Conservation (phyloP, 306 rosid species). For the Hylodesmum podocarpum region DNA sequence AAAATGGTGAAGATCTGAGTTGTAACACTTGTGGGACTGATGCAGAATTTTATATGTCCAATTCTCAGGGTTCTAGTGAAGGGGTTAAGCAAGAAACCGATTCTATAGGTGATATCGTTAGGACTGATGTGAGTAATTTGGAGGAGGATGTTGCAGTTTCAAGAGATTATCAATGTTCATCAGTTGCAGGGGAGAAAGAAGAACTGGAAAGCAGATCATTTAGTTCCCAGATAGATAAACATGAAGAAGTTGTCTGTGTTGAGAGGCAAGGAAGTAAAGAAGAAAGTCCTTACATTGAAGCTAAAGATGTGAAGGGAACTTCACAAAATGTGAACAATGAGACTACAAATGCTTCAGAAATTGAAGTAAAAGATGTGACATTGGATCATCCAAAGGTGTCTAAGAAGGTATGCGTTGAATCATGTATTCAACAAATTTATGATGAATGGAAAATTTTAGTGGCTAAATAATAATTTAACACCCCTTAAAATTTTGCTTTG, state of each 20-base stretch:
- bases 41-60: slow-evolving; percentile 34
- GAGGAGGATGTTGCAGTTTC: slow-evolving; percentile 36
- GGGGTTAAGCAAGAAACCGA: slow-evolving; percentile 30
- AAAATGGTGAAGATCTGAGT: slow-evolving; percentile 42
- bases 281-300: slow-evolving; percentile 32
- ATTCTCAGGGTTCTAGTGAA: slow-evolving; percentile 29
- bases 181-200: slow-evolving; percentile 39
- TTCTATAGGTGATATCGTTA: slow-evolving; percentile 29
- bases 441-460: not conserved
- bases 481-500: not conserved
- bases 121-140: slow-evolving; percentile 20
- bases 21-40: slow-evolving; percentile 4
- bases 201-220: slow-evolving; percentile 30
- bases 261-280: slow-evolving; percentile 42
- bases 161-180: slow-evolving; percentile 34
- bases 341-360: slow-evolving; percentile 36
- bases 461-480: not conserved
- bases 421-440: not conserved
- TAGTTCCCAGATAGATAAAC: slow-evolving; percentile 36
- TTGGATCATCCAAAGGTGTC: slow-evolving; percentile 37
- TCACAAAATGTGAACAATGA: slow-evolving; percentile 27
- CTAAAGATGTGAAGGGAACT: slow-evolving; percentile 36
- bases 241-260: slow-evolving; percentile 34
- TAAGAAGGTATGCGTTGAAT: slow-evolving; percentile 45
- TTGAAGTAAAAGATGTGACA: slow-evolving; percentile 37